These are phyloP conservation scores for Mortierella sp. DNA, from an alignment of 371 early-diverging fungal species.

Conservation along the genomic window DNA sequence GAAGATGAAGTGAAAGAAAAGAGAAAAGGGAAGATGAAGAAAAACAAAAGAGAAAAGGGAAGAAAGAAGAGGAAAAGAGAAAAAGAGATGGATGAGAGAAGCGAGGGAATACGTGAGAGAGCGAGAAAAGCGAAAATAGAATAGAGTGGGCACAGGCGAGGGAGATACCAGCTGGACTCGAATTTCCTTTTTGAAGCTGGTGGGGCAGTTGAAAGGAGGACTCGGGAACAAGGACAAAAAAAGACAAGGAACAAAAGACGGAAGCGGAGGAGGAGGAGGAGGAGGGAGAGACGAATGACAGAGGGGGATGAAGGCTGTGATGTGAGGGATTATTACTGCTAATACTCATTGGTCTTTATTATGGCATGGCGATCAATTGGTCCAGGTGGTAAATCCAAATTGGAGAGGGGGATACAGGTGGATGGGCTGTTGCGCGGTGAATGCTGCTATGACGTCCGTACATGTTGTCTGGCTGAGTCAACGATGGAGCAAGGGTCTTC, in stretches of 20 bases:
- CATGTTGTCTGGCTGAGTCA: too few relatives aligned
- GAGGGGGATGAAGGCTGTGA: too few relatives aligned
- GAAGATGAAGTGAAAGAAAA: background rate
- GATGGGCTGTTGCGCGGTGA: too few relatives aligned
- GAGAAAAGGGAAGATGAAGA: background rate
- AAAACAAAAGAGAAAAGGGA: background rate
- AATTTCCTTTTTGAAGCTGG: conserved; percentile 31
- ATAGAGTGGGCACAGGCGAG: background rate
- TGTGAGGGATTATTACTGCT: too few relatives aligned
- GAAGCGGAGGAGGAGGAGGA: background rate
- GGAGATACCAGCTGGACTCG: conserved; percentile 32
- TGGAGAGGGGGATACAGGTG: too few relatives aligned
- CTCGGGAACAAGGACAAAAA: too few relatives aligned
- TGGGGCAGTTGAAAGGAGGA: background rate
- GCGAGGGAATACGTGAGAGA: background rate
- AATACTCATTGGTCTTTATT: too few relatives aligned
- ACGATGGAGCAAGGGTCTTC: too few relatives aligned
- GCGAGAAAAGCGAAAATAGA: background rate
- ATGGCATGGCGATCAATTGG: too few relatives aligned
- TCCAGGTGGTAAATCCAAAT: too few relatives aligned
- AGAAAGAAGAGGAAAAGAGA: background rate
- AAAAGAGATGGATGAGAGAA: too few relatives aligned
- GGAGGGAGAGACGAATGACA: background rate
- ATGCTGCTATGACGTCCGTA: too few relatives aligned
- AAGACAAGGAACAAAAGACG: background rate